phyloP scores from a whole-genome alignment of 2,329 filamentous ascomycete species.

The Colletotrichum sp. region DNA sequence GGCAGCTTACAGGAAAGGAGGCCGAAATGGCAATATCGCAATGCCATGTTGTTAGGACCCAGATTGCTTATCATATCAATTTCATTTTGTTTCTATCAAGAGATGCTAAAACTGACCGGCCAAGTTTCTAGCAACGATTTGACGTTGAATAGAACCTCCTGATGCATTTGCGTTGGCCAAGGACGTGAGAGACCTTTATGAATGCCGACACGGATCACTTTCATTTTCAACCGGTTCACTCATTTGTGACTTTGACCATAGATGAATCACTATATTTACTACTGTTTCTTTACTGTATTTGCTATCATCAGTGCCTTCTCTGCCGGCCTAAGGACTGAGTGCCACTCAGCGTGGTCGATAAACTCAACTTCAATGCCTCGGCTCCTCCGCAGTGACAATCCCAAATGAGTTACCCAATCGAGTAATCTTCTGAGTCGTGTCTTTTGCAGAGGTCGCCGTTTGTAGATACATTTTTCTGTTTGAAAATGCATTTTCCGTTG shows the following conservation, averaged over 20 bases:
- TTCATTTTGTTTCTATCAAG: background rate
- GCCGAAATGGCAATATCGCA: background rate
- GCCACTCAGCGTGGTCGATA: background rate
- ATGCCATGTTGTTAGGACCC: background rate
- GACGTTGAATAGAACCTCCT: background rate
- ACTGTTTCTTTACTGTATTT: background rate
- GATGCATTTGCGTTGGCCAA: background rate
- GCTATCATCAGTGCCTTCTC: background rate
- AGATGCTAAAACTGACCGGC: background rate
- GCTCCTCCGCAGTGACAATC: background rate
- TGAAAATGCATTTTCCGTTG: background rate
- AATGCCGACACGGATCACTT: background rate
- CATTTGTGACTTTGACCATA: background rate
- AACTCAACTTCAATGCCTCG: background rate
- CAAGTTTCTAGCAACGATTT: background rate
- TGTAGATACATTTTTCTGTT: background rate
- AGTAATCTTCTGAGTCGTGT: rapidly evolving
- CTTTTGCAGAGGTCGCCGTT: background rate
- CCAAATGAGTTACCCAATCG: background rate
- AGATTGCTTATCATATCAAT: background rate
- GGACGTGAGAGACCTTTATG: background rate
- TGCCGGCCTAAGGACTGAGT: background rate
- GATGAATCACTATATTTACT: background rate
- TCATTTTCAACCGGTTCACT: rapidly evolving
- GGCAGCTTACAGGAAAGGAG: background rate